Evolutionary conservation across 1,284 basidiomycete genomes (phyloP).

Genomic region (Neonothopanus nambi): DNA sequence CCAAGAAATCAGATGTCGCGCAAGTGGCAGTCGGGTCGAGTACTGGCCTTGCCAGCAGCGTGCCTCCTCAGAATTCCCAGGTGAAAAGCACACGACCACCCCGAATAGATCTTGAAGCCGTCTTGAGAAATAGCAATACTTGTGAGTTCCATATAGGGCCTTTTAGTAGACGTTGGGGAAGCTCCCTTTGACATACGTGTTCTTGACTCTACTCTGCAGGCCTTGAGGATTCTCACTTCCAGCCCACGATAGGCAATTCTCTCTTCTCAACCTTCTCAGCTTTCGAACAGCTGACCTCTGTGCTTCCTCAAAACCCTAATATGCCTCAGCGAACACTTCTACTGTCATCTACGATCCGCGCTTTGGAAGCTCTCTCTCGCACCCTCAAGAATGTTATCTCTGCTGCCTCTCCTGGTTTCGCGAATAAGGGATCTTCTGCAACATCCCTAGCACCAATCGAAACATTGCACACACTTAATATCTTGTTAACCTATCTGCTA

Average conservation of each 20-base stretch:
- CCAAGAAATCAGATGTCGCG: neutral
- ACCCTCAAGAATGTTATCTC: neutral
- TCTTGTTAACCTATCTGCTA: slow-evolving; percentile 21
- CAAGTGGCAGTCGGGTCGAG: neutral
- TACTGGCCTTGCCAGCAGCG: too few relatives aligned
- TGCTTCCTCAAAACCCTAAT: slow-evolving; percentile 18
- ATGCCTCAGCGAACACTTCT: slow-evolving; percentile 26
- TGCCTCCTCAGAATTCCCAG: neutral
- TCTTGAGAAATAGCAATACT: slow-evolving; percentile 1
- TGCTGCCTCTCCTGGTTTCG: neutral
- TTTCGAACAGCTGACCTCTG: slow-evolving; percentile 27
- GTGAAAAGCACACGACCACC: neutral
- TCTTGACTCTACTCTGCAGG: neutral
- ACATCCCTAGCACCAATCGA: neutral
- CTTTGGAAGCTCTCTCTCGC: slow-evolving; percentile 26
- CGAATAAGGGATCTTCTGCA: neutral
- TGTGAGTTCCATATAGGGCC: neutral
- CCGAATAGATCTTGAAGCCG: slow-evolving; percentile 1
- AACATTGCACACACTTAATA: slow-evolving; percentile 19
- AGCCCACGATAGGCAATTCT: neutral
- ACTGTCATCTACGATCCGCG: slow-evolving; percentile 29
- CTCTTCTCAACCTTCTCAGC: slow-evolving; percentile 23
- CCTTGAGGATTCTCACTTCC: neutral
- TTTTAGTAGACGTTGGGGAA: too few relatives aligned
- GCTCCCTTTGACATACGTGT: neutral